Percentiles rank a stretch among this genome's conserved stretches.
phyloP scores from a whole-genome alignment of 371 early-diverging fungal genomes.

The Mortierella sp. region DNA sequence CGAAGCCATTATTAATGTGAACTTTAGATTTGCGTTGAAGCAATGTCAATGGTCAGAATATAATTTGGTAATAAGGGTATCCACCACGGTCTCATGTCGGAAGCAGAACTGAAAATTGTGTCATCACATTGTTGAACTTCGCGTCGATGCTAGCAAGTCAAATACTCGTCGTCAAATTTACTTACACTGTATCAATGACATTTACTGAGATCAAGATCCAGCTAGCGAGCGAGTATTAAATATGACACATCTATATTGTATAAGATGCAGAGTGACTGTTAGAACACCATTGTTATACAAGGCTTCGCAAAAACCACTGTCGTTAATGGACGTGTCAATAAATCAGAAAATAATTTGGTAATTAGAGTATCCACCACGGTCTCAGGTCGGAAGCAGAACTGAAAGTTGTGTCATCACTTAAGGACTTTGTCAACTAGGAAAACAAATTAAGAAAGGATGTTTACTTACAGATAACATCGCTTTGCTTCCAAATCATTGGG shows the following conservation, averaged over 20 bases:
- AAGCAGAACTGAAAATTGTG: constrained; percentile 59
- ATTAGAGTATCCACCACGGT: constrained; percentile 55
- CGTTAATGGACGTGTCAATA: constrained; percentile 3
- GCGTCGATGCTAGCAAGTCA: not conserved
- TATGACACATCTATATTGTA: not conserved
- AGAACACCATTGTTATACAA: not conserved
- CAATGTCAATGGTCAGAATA: constrained; percentile 36
- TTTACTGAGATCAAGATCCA: not conserved
- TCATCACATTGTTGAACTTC: constrained; percentile 32
- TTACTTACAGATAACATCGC: not conserved
- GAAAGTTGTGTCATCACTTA: constrained; percentile 56
- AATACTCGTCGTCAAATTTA: not conserved
- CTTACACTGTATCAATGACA: not conserved
- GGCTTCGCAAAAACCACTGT: not conserved
- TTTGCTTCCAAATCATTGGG: not conserved
- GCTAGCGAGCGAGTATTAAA: not conserved
- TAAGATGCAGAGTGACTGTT: not conserved
- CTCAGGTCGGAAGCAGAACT: constrained; percentile 60
- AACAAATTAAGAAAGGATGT: not conserved
- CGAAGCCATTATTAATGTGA: not conserved
- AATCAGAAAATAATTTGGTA: constrained; percentile 53
- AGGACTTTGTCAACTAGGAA: not conserved
- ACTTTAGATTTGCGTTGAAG: not conserved
- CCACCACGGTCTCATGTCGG: constrained; percentile 58
- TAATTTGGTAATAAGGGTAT: constrained; percentile 52